phyloP scores from a whole-genome alignment of 441 rosid species.

The Erodium trifolium region DNA sequence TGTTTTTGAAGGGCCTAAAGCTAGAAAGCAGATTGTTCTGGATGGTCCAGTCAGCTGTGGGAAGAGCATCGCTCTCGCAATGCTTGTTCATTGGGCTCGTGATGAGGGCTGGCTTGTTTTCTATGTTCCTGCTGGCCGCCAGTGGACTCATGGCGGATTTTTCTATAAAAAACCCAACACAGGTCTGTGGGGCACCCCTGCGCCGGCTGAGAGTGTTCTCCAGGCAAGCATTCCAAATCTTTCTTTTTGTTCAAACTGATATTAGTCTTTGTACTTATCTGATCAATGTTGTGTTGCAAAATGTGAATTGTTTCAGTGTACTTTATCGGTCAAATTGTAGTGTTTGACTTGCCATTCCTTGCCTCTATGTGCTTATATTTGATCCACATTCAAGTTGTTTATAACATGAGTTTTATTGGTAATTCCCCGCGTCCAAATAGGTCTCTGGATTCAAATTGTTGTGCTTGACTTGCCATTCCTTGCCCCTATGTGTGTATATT shows the following conservation, averaged over 20 bases:
- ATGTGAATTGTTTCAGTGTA: background rate
- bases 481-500: background rate
- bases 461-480: background rate
- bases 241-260: background rate
- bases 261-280: constrained; percentile 12
- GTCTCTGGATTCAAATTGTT: too few relatives aligned
- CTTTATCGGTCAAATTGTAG: background rate
- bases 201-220: constrained; percentile 72
- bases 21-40: constrained; percentile 72
- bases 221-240: constrained; percentile 44
- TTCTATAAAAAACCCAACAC: constrained; percentile 70
- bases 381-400: too few relatives aligned
- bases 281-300: constrained; percentile 4
- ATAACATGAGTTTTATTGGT: too few relatives aligned
- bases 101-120: constrained; percentile 94
- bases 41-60: constrained; percentile 92
- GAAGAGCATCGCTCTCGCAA: constrained; percentile 78
- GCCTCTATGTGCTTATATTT: too few relatives aligned
- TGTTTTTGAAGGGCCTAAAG: constrained; percentile 38
- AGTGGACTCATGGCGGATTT: constrained; percentile 91
- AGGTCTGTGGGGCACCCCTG: constrained; percentile 91
- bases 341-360: too few relatives aligned
- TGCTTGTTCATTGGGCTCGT: constrained; percentile 98
- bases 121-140: constrained; percentile 76
- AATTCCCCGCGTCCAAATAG: too few relatives aligned